A percentile compares a stretch with the other conserved stretches of the same genome.
Conservation (phyloP, 2,329 filamentous ascomycete species). For the Mycogone perniciosa region DNA sequence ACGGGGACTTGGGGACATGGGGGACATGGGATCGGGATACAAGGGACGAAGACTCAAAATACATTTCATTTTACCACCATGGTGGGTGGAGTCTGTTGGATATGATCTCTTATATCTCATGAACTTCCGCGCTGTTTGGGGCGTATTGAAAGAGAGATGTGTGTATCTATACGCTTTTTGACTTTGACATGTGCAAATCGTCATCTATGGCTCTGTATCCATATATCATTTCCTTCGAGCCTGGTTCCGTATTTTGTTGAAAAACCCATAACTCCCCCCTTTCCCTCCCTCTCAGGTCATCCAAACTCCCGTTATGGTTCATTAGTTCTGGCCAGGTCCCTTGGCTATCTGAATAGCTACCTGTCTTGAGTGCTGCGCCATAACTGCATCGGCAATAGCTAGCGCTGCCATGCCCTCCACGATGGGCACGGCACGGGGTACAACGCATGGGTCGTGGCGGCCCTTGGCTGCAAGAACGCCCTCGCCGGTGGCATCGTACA, state of each 20-base stretch:
- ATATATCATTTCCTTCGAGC: background rate
- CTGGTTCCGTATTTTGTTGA: background rate
- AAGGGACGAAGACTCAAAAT: background rate
- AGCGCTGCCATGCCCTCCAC: constrained; percentile 89
- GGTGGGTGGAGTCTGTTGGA: background rate
- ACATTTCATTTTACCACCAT: background rate
- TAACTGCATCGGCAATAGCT: constrained; percentile 77
- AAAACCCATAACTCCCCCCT: background rate
- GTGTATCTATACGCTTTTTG: background rate
- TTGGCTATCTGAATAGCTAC: constrained; percentile 27
- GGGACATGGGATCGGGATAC: background rate
- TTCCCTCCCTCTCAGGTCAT: no score
- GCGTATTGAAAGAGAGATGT: background rate
- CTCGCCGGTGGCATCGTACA: constrained; percentile 63
- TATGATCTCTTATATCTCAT: background rate
- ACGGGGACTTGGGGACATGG: background rate
- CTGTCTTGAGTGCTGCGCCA: constrained; percentile 67
- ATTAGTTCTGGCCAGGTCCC: background rate
- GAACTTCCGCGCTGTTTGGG: background rate
- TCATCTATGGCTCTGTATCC: background rate
- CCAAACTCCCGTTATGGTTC: background rate
- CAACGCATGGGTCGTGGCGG: constrained; percentile 88
- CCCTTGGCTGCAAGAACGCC: constrained; percentile 87
- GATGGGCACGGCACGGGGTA: constrained; percentile 79
- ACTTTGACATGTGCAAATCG: background rate